These are phyloP conservation scores for Debaryomyces psychrophilus DNA, from an alignment of 1,139 yeast species.

Conservation along the genomic window DNA sequence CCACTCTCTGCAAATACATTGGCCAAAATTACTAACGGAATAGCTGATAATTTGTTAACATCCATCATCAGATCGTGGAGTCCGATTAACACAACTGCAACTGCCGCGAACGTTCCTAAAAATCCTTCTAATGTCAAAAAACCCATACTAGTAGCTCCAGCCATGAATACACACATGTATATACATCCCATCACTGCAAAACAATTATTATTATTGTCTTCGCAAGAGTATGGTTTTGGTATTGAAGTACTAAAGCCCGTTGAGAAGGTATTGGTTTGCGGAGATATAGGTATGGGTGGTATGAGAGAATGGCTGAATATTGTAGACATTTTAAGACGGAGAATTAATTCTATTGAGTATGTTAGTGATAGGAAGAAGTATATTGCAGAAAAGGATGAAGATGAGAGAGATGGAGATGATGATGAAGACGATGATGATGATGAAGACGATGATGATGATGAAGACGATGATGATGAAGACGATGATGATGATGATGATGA, in stretches of 20 bases:
- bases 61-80: conserved; percentile 92
- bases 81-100: conserved; percentile 42
- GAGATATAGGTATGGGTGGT: conserved; percentile 97
- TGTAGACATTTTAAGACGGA: conserved; percentile 73
- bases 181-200: conserved; percentile 90
- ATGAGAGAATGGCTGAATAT: conserved; percentile 97
- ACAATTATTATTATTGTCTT: conserved; percentile 62
- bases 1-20: conserved; percentile 93
- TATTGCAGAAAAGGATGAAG: conserved; percentile 40
- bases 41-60: conserved; percentile 85
- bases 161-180: conserved; percentile 97
- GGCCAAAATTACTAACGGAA: conserved; percentile 88
- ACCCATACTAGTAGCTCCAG: conserved; percentile 91
- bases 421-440: conserved; percentile 34
- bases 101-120: conserved; percentile 13
- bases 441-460: conserved; percentile 45
- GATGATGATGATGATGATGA: conserved; percentile 46
- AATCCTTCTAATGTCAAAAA: conserved; percentile 39
- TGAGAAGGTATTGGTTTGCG: conserved; percentile 90
- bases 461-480: conserved; percentile 47
- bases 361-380: conserved; percentile 44
- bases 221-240: conserved; percentile 47
- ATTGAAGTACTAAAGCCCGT: conserved; percentile 87
- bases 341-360: conserved; percentile 41
- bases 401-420: conserved; percentile 34